Conservation (phyloP, 352 stramenopile species). For the Thalassiosira hispida region DNA sequence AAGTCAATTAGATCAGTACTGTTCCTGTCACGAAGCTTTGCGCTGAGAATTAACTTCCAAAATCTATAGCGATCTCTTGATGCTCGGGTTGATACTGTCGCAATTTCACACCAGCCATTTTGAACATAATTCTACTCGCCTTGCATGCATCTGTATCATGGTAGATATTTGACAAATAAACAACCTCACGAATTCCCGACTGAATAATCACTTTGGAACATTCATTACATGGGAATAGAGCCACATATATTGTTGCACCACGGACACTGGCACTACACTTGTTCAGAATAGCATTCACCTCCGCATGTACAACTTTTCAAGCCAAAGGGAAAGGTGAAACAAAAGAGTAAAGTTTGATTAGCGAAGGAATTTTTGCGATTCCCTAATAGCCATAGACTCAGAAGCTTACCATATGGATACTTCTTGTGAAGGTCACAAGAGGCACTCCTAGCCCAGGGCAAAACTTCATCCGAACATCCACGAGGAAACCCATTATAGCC, state of each 20-base stretch:
- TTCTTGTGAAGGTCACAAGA: conserved; percentile 68
- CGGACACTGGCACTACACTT: conserved; percentile 95
- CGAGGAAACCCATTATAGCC: conserved; percentile 98
- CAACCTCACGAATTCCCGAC: conserved; percentile 93
- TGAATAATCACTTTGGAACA: conserved; percentile 99
- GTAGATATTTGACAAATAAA: conserved; percentile 97
- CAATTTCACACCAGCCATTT: conserved; percentile 71
- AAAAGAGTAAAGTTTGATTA: not conserved
- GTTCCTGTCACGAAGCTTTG: not conserved
- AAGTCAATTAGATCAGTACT: conserved; percentile 1
- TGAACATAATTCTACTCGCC: conserved; percentile 80
- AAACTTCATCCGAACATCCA: conserved; percentile 68
- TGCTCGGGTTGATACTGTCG: conserved; percentile 49
- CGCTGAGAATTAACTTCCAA: conserved; percentile 10
- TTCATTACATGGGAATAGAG: conserved; percentile 98
- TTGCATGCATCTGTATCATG: conserved; percentile 78
- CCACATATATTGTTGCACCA: conserved; percentile 96
- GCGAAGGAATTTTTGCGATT: not conserved
- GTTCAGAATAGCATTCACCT: conserved; percentile 99
- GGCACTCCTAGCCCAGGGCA: conserved; percentile 77
- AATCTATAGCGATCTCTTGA: conserved; percentile 34
- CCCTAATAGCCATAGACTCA: not conserved
- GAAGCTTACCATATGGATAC: conserved; percentile 83
- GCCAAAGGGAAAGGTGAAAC: not conserved
- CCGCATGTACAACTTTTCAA: conserved; percentile 92